Evolutionary conservation across 2,329 filamentous ascomycete genomes (phyloP), one percentile per base, ranked within the genome.

Genomic region (Trichoderma simmonsii): DNA sequence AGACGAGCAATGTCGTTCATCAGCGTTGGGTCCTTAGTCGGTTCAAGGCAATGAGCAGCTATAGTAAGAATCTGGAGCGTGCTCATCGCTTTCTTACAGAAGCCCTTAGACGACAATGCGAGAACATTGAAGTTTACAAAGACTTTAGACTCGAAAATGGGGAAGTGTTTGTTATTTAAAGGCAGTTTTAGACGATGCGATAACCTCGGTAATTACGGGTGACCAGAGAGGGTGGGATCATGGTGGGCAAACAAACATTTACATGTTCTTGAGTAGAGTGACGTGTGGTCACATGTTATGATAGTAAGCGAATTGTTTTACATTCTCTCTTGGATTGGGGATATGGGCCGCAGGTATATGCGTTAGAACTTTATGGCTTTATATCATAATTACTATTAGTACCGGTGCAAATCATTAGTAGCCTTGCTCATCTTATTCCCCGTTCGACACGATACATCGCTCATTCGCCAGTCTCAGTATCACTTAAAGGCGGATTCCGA

Each of bases 1-100:
- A 82, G 72, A 81, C 80, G 6, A 76, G 80, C 12, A 77, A 80
- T 28, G 72, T 76, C 4, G 71, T 79, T 5, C 78, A 82, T 30
- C 79, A 78, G 6, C 77, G 79, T 9, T 82, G 81, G 78, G 77
- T 81, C 18, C 65, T 82, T 14, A 76, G 77, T 9, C 76, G 79
- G 1, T 80, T 80, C 26, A 74, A 78, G 9, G 72, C 68, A 11
- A 77, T 81, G 36, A 76, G 76, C 34, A 74, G 74, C 6, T 80
- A 78, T 43, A 79, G 80, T 3, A 79, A 77, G 56, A 81, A 81
- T 63, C 78, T 78, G 21, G 76, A 78, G 43, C 75, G 79, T n/a
- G 79, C 78, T 1, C 73, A 77, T 67, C 61, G 72, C 14, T 80
- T 81, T 61, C 60, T 81, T n/a, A 64, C 74, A 7, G 74, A 74